These are phyloP conservation scores for Luvunga scandens DNA, from an alignment of 345 rosid genomes.

Conservation along the genomic window DNA sequence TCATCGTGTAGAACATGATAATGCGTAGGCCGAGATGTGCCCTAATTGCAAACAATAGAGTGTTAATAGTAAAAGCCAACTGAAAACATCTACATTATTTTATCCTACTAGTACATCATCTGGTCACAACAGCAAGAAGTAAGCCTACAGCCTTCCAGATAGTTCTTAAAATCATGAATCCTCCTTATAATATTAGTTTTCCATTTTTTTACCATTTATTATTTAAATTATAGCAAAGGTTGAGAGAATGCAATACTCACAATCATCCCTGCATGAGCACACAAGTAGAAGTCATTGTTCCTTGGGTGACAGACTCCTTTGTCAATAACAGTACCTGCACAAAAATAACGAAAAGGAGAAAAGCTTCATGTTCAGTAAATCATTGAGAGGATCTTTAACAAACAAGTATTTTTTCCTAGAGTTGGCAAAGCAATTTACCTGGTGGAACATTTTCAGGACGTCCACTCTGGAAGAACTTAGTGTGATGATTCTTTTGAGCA, in stretches of 20 bases:
- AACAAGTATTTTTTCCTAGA: background rate
- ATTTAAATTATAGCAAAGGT: background rate
- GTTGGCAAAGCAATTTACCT: slow-evolving; percentile 15
- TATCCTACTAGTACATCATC: background rate
- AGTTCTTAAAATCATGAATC: background rate
- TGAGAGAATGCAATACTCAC: slow-evolving; percentile 22
- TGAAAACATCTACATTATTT: background rate
- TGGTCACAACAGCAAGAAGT: background rate
- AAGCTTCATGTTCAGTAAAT: background rate
- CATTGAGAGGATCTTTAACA: background rate
- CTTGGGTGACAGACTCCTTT: slow-evolving; percentile 37
- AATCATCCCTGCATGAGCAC: slow-evolving; percentile 51
- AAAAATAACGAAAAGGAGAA: background rate
- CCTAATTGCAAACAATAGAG: slow-evolving; percentile 5
- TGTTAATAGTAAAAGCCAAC: background rate
- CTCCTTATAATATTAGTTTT: background rate
- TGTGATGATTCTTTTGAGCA: slow-evolving; percentile 41
- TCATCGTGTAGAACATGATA: slow-evolving; percentile 32
- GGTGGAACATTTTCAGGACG: slow-evolving; percentile 39
- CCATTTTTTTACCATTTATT: background rate
- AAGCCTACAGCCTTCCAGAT: background rate
- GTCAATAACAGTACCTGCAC: slow-evolving; percentile 43
- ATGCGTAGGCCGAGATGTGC: slow-evolving; percentile 33
- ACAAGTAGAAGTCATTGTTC: slow-evolving; percentile 39
- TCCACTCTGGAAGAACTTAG: slow-evolving; percentile 28